Percentiles rank a stretch among this genome's conserved stretches.
Evolutionary conservation across 2,329 filamentous ascomycete genomes (phyloP).

Genomic region (Botryosphaeria dothidea): DNA sequence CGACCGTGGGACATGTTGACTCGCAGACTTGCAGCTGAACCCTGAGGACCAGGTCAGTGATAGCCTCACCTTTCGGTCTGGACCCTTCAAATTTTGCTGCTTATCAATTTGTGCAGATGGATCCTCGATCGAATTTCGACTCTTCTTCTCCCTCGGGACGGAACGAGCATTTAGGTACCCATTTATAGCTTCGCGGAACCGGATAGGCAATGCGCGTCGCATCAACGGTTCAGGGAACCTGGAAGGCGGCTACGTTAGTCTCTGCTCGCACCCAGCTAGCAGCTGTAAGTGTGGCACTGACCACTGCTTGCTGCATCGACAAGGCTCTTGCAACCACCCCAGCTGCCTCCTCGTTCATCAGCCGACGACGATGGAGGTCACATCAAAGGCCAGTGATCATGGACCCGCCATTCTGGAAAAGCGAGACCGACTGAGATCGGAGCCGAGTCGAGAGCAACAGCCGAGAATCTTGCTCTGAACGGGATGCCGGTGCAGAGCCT

Average conservation of each 20-base stretch:
- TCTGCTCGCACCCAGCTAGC: neutral
- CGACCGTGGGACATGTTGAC: neutral
- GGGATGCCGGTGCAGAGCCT: neutral
- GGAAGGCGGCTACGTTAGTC: neutral
- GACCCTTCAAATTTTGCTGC: neutral
- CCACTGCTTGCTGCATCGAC: slow-evolving; percentile 13
- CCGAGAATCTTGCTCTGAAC: neutral
- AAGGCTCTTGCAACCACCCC: neutral
- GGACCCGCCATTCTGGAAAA: neutral
- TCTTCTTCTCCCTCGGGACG: neutral
- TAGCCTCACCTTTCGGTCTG: slow-evolving; percentile 1
- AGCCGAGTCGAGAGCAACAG: neutral
- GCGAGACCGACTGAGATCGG: neutral
- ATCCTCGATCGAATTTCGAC: neutral
- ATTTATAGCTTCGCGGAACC: neutral
- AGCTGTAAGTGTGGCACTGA: neutral
- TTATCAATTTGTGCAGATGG: neutral
- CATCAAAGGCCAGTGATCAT: neutral
- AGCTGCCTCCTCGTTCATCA: neutral
- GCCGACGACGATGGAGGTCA: neutral
- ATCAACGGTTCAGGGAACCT: neutral
- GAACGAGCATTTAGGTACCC: neutral
- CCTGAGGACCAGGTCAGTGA: neutral
- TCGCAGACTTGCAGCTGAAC: neutral
- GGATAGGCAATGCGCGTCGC: slow-evolving; percentile 7